Evolutionary conservation across 192 early-diverging fungal genomes (phyloP), one percentile per base, ranked within the genome.

Genomic region (Powellomyces hirtus): DNA sequence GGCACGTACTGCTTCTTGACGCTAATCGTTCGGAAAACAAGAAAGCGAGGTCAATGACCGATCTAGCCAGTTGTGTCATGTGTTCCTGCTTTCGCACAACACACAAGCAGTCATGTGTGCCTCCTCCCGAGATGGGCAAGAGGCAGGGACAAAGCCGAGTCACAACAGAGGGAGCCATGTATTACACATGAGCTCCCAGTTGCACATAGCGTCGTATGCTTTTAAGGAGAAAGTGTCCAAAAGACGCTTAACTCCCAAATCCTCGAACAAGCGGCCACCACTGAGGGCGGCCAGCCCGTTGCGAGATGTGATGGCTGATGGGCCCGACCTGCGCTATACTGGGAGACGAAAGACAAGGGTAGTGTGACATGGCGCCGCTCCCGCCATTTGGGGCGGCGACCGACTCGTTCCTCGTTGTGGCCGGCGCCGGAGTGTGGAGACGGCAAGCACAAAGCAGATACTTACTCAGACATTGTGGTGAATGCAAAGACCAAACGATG

Each of bases 1-100:
- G 86, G 86, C 64, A 85, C 84, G 68, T 70, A 76, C 38, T 61
- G 35, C 70, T 76, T 77, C 53, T 56, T 56, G 27, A 31, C 53
- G 56, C 53, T 53, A 55, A 31, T 59, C 35, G 52, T 46, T 49
- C 8, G 11, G 26, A 46, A 18, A 36, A 8, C 31, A 33, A 49
- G 20, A 31, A 16, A 37, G 42, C 5, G n/a, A 49, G 8, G 40
- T 52, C 40, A 50, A 30, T 50, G 57, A 60, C 56, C 64, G 31
- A 61, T 24, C 46, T 33, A 27, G 31, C 53, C 40, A 38, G 14
- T 30, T 44, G 61, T 30, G 29, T 38, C 20, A 18, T 45, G 27
- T 44, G 40, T 38, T 29, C 14, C 42, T 29, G 42, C 38, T 38
- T 62, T 38, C 27, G n/a, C 35, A 24, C n/a, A 69, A 35, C n/a